A percentile compares a stretch with the other conserved stretches of the same genome.
phyloP scores from a whole-genome alignment of 768 basidiomycete species.

The Agrocybe chaxingu region DNA sequence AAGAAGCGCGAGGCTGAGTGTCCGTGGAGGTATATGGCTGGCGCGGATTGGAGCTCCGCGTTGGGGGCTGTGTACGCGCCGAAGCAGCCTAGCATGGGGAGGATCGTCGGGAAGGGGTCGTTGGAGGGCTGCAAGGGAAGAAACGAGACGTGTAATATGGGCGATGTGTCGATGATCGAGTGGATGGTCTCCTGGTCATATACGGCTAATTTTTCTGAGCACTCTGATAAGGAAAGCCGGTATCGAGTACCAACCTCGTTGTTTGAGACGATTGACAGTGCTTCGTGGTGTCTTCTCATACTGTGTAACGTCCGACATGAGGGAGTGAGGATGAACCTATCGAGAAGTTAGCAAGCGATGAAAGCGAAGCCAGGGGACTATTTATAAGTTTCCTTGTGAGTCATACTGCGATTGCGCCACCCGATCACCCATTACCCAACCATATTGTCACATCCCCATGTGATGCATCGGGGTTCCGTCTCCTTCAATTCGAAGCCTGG shows the following conservation, averaged over 20 bases:
- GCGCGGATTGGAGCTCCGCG: conserved; percentile 7
- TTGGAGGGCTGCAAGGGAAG: conserved; percentile 16
- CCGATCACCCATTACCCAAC: no score
- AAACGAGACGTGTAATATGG: conserved; percentile 24
- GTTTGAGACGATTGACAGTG: conserved; percentile 19
- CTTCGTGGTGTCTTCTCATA: conserved; percentile 14
- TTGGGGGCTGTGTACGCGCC: conserved; percentile 13
- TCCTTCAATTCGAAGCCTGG: no score
- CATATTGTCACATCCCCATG: no score
- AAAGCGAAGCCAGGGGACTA: no score
- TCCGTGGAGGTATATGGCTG: conserved; percentile 21
- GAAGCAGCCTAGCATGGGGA: conserved; percentile 23
- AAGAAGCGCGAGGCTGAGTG: conserved; percentile 20
- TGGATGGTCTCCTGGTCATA: conserved; percentile 23
- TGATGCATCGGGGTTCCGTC: no score
- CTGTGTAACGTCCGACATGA: conserved; percentile 9
- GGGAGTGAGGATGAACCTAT: background rate
- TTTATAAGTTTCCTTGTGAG: no score
- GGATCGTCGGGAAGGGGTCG: conserved; percentile 24
- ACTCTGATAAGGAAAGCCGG: no score
- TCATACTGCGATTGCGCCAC: no score
- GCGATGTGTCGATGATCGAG: conserved; percentile 18
- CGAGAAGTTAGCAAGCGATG: no score
- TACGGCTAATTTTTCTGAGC: conserved; percentile 2
- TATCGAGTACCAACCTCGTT: conserved; percentile 10